Evolutionary conservation across 768 basidiomycete genomes (phyloP), one percentile per base, ranked within the genome.

Genomic region (Amanita fuliginea): DNA sequence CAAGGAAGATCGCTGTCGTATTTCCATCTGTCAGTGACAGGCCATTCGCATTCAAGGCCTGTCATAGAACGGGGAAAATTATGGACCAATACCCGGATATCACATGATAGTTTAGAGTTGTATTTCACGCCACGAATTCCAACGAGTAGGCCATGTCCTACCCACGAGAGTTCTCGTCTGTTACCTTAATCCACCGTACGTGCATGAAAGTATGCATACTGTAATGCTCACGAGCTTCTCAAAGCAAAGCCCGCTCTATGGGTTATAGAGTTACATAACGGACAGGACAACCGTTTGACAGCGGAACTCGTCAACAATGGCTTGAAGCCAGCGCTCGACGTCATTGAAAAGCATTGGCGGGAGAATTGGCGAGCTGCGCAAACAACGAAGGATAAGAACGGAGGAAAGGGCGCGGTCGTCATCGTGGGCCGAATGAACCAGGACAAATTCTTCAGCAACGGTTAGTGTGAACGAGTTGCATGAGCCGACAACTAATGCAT

Each of bases 361-460:
- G 63, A 68, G 32, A 68, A 69, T 40, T 77, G 76, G 69, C 67
- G 74, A 26, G 58, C 63, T 8, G 70, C 72, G 2, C 60, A 67
- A 44, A 60, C 67, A 36, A 54, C 66, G 37, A 73, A 73, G 51
- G 70, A 76, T 56, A 70, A 71, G 55, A 64, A 65, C n/a, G 71
- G 69, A 6, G 83, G 78, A 26, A 72, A 71, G 45, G 88, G 86
- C 33, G 81, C 84, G 3, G 64, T 92, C 26, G 80, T 91, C 52
- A 81, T 92, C 47, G 80, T 86, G 6, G 88, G 89, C 3, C 78
- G 76, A 52, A 73, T 70, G 53, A 71, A 74, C 53, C 88, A 92
- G 62, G 79, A 90, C 63, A 92, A 90, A 64, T 92, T 89, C 71
- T 92, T 92, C 64, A 87, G 84, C 65, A 91, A 89, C 55, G 88